Evolutionary conservation across 345 rosid species (phyloP).

Genomic region (Salix suchowensis): DNA sequence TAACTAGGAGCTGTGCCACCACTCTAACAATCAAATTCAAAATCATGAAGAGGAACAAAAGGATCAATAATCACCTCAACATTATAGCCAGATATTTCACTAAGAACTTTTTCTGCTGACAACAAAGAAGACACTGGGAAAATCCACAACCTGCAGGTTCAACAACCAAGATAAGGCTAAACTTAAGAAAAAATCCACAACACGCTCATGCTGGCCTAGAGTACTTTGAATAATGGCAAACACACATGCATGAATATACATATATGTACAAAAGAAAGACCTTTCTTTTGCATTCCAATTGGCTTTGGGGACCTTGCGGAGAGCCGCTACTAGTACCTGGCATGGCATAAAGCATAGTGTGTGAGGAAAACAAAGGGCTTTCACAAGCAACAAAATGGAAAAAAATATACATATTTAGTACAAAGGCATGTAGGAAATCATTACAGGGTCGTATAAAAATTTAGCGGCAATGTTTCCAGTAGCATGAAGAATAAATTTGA

Average conservation of each 20-base stretch:
- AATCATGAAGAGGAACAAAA: neutral
- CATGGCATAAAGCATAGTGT: slow-evolving; percentile 1
- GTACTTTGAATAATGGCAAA: neutral
- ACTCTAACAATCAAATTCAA: neutral
- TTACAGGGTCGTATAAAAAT: slow-evolving; percentile 62
- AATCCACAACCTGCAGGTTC: slow-evolving; percentile 61
- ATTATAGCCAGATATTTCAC: slow-evolving; percentile 39
- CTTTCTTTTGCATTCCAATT: slow-evolving; percentile 92
- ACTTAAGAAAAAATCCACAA: neutral
- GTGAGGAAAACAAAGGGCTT: slow-evolving; percentile 4
- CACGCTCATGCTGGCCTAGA: neutral
- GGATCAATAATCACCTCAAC: slow-evolving; percentile 51
- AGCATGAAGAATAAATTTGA: slow-evolving; percentile 63
- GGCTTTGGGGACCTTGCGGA: slow-evolving; percentile 76
- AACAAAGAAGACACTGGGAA: slow-evolving; percentile 70
- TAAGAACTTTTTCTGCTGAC: slow-evolving; percentile 52
- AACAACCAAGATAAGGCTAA: slow-evolving; percentile 12
- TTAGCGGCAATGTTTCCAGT: slow-evolving; percentile 73
- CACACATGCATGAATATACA: neutral
- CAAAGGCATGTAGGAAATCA: neutral
- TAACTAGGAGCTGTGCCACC: neutral
- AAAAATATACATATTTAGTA: too few relatives aligned
- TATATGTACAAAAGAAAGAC: slow-evolving; percentile 28
- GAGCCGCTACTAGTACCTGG: slow-evolving; percentile 61
- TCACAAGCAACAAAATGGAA: neutral